These are phyloP conservation scores for Plectranthus barbatus DNA, from an alignment of 257 asterid species.

Conservation along the genomic window DNA sequence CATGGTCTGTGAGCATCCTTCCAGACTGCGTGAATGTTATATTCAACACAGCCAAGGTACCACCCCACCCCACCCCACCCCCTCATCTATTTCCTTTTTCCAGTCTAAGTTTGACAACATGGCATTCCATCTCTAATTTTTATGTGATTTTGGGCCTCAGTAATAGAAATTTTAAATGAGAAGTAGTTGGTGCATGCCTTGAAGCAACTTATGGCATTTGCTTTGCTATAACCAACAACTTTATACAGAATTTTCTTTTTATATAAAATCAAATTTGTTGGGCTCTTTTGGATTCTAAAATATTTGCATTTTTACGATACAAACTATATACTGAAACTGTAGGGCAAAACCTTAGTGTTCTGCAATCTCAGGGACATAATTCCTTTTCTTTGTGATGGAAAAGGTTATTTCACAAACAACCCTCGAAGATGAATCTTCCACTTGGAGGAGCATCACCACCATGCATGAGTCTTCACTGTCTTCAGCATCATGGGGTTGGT, in stretches of 20 bases:
- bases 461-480: slow-evolving; percentile 23
- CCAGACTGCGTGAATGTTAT: slow-evolving; percentile 66
- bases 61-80: too few relatives aligned
- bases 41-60: slow-evolving; percentile 77
- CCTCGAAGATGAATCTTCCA: slow-evolving; percentile 21
- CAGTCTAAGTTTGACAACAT: background rate
- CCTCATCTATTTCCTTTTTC: background rate
- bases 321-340: background rate
- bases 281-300: background rate
- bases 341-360: background rate
- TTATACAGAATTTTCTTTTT: background rate
- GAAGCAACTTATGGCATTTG: background rate
- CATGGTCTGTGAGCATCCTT: slow-evolving; percentile 92
- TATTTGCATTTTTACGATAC: background rate
- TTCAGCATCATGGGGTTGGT: slow-evolving; percentile 63
- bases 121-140: background rate
- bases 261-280: background rate
- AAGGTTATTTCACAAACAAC: slow-evolving; percentile 50
- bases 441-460: slow-evolving; percentile 23
- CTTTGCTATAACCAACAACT: background rate
- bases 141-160: background rate
- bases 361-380: slow-evolving; percentile 1
- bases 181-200: background rate
- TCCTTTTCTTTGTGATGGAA: slow-evolving; percentile 8
- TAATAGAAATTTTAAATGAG: too few relatives aligned